Percentiles rank a stretch among this genome's conserved stretches.
These are phyloP conservation scores for Vanilla planifolia DNA, from an alignment of 106 monocot species.

Conservation along the genomic window DNA sequence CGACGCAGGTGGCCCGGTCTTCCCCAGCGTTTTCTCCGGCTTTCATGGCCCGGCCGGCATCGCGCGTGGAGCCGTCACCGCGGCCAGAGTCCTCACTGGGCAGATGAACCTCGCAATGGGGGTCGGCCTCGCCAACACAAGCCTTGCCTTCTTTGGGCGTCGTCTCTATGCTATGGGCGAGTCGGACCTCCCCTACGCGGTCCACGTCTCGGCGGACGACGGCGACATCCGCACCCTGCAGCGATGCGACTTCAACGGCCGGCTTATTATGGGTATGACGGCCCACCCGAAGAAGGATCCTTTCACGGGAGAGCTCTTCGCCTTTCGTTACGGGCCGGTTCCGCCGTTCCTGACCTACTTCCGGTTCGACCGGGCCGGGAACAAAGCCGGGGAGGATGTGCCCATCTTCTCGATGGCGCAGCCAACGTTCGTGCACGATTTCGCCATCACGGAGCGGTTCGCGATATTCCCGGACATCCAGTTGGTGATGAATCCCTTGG, in stretches of 20 bases:
- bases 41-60: slow-evolving; percentile 42
- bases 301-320: slow-evolving; percentile 49
- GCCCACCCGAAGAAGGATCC: slow-evolving; percentile 67
- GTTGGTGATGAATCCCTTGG: slow-evolving; percentile 70
- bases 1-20: slow-evolving; percentile 37
- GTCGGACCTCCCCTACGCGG: slow-evolving; percentile 55
- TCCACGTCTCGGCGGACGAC: slow-evolving; percentile 15
- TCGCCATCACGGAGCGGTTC: slow-evolving; percentile 64
- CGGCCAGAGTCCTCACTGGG: slow-evolving; percentile 44
- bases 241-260: slow-evolving; percentile 31
- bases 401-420: slow-evolving; percentile 52
- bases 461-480: slow-evolving; percentile 73
- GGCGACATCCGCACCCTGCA: slow-evolving; percentile 45
- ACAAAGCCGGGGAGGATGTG: slow-evolving; percentile 53
- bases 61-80: slow-evolving; percentile 42
- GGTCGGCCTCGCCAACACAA: slow-evolving; percentile 47
- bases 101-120: slow-evolving; percentile 49
- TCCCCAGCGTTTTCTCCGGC: slow-evolving; percentile 50
- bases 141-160: slow-evolving; percentile 33
- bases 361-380: slow-evolving; percentile 43
- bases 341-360: slow-evolving; percentile 67
- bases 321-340: slow-evolving; percentile 53
- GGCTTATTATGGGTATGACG: slow-evolving; percentile 41
- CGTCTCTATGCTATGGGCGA: slow-evolving; percentile 54
- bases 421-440: slow-evolving; percentile 79